phyloP scores from a whole-genome alignment of 2,329 filamentous ascomycete genomes.

The Microdochium trichocladiopsis region DNA sequence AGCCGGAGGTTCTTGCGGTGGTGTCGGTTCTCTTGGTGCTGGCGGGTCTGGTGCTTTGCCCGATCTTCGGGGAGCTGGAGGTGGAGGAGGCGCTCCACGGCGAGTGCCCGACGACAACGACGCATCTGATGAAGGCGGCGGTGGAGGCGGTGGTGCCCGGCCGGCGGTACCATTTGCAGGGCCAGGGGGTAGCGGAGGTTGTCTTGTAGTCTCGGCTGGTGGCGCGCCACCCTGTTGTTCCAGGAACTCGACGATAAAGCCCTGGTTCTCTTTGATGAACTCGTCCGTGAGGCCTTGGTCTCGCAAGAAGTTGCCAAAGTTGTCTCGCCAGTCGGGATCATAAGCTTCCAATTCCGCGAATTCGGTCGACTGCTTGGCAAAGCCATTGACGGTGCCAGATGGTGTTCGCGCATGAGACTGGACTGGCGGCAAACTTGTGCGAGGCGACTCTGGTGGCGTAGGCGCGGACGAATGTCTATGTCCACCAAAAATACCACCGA shows the following conservation, averaged over 20 bases:
- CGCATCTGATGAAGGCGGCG: slow-evolving; percentile 24
- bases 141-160: slow-evolving; percentile 34
- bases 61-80: slow-evolving; percentile 54
- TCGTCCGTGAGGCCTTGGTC: slow-evolving; percentile 58
- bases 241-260: slow-evolving; percentile 61
- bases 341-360: slow-evolving; percentile 57
- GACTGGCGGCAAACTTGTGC: slow-evolving; percentile 25
- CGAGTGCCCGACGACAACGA: slow-evolving; percentile 27
- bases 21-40: slow-evolving; percentile 36
- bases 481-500: slow-evolving; percentile 56
- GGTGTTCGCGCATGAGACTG: slow-evolving; percentile 28
- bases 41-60: slow-evolving; percentile 36
- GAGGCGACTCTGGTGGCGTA: slow-evolving; percentile 51
- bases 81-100: slow-evolving; percentile 43
- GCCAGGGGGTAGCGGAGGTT: slow-evolving; percentile 23
- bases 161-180: no score
- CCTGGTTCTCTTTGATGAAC: slow-evolving; percentile 61
- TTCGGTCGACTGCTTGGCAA: slow-evolving; percentile 29
- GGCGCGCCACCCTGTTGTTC: slow-evolving; percentile 44
- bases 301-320: slow-evolving; percentile 57
- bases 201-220: slow-evolving; percentile 26
- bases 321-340: slow-evolving; percentile 57
- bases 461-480: slow-evolving; percentile 53
- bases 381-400: slow-evolving; percentile 37
- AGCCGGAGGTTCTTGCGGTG: slow-evolving; percentile 59